A percentile compares a stretch with the other conserved stretches of the same genome.
Evolutionary conservation across 805 yeast genomes (phyloP).

Genomic region (Ogataea ganodermae): DNA sequence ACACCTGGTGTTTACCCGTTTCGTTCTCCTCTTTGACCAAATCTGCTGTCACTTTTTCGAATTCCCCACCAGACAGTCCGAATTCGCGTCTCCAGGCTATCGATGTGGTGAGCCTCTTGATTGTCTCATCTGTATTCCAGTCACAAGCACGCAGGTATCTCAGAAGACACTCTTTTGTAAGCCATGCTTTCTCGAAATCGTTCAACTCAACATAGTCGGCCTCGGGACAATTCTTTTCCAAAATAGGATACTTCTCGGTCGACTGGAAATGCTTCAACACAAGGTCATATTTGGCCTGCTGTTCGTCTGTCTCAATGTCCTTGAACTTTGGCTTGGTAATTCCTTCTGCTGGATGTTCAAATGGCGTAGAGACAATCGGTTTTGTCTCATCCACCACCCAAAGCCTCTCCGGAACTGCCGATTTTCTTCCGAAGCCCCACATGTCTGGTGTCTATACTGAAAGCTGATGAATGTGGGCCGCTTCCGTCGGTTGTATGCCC

Average conservation of each 20-base stretch:
- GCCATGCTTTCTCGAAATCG: slow-evolving; percentile 78
- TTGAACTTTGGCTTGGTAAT: slow-evolving; percentile 46
- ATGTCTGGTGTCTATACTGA: slow-evolving; percentile 20
- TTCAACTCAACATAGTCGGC: slow-evolving; percentile 40
- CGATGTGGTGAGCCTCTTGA: slow-evolving; percentile 70
- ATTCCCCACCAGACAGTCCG: slow-evolving; percentile 62
- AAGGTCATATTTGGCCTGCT: slow-evolving; percentile 55
- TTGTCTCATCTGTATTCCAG: slow-evolving; percentile 74
- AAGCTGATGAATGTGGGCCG: background rate
- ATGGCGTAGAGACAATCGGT: slow-evolving; percentile 43
- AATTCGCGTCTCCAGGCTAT: slow-evolving; percentile 93
- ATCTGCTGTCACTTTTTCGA: slow-evolving; percentile 52
- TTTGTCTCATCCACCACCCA: slow-evolving; percentile 32
- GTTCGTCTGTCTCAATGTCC: slow-evolving; percentile 46
- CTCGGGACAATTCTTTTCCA: slow-evolving; percentile 42
- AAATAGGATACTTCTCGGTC: slow-evolving; percentile 49
- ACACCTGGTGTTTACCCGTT: slow-evolving; percentile 86
- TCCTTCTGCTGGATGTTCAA: slow-evolving; percentile 48
- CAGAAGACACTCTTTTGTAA: slow-evolving; percentile 84
- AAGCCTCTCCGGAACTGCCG: slow-evolving; percentile 20
- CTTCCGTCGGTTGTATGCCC: too few relatives aligned
- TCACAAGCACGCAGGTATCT: slow-evolving; percentile 91
- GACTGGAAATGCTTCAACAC: slow-evolving; percentile 62
- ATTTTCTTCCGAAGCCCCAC: slow-evolving; percentile 34
- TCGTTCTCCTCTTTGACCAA: slow-evolving; percentile 69